Base-by-base conservation (phyloP, 768 basidiomycete species). In the Psilocybe cubensis region DNA sequence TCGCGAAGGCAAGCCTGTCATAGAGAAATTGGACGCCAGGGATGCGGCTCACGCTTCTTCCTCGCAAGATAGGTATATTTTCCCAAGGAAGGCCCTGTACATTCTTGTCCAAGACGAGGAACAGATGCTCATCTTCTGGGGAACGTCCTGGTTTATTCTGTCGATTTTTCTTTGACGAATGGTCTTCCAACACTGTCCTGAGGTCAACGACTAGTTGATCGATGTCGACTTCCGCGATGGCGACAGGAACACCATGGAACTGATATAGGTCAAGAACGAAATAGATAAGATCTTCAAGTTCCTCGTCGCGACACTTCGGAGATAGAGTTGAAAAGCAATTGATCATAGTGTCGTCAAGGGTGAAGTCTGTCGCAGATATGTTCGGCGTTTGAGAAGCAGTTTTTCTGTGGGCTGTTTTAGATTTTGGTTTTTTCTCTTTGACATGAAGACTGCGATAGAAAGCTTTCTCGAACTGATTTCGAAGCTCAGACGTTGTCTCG, bases 31-130 rank as follows among this genome's bases (percentile, higher is more conserved):
- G 84, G 35, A 95, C 69, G 31, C 89, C 92, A 2, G 97, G 97
- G 60, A 98, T 87, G n/a, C 97, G 88, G 68, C 92, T 95, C 67
- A 98, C 83, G 52, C 94, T 92, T 47, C 88, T 80, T 8, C 90
- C 92, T 40, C 92, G 82, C 10, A 98, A 74, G 40, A 88, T 82
- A 0, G 96, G 95, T 12, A 98, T 85, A 23, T 91, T 96, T 73
- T 98, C 97, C 96, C 96, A 98, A 2, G 97, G 96, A 54, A 98
- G 79, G 0, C 86, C 85, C 66, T 95, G 92, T 10, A 96, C 75
- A 57, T 91, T 87, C 73, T 92, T 92, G 72, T 98, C 97, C 47
- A 98, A 79, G 18, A 96, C 83, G 58, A 98, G 77, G 75, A 98
- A 96, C 31, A 87, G 72, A 67, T 98, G 96, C 40, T 85, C 79